Percentiles rank a stretch among this genome's conserved stretches.
Evolutionary conservation across 805 yeast species (phyloP).

Genomic region (Saturnispora besseyi): DNA sequence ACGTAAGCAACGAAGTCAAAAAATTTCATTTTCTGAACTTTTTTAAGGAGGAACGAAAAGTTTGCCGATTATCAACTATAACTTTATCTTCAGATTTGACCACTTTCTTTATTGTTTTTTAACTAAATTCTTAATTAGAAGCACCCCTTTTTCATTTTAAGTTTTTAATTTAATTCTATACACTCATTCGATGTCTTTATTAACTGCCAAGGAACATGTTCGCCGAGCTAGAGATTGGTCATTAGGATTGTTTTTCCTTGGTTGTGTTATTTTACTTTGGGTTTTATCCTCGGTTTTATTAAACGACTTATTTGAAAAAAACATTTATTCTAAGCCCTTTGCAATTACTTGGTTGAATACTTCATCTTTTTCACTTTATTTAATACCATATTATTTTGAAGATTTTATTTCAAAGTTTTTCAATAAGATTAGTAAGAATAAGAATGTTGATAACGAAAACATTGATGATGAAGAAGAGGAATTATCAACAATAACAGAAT

Average conservation of each 20-base stretch:
- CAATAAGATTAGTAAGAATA: neutral
- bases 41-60: neutral
- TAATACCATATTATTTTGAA: slow-evolving; percentile 43
- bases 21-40: neutral
- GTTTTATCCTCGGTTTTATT: slow-evolving; percentile 82
- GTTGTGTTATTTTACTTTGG: slow-evolving; percentile 80
- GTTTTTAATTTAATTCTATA: no score
- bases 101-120: no score
- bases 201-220: neutral
- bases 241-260: slow-evolving; percentile 63
- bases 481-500: neutral
- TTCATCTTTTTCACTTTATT: slow-evolving; percentile 69
- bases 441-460: neutral
- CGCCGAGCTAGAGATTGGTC: slow-evolving; percentile 45
- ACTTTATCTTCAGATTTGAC: no score
- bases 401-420: slow-evolving; percentile 6
- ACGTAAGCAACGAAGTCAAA: no score
- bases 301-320: slow-evolving; percentile 62
- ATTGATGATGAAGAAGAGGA: slow-evolving; percentile 2
- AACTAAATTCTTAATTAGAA: no score
- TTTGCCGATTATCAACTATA: neutral
- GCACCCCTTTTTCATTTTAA: no score
- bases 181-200: neutral
- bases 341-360: slow-evolving; percentile 89
- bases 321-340: slow-evolving; percentile 75